Base-by-base conservation (phyloP, 2,329 filamentous ascomycete genomes). In the Alternaria hordeiaustralica region DNA sequence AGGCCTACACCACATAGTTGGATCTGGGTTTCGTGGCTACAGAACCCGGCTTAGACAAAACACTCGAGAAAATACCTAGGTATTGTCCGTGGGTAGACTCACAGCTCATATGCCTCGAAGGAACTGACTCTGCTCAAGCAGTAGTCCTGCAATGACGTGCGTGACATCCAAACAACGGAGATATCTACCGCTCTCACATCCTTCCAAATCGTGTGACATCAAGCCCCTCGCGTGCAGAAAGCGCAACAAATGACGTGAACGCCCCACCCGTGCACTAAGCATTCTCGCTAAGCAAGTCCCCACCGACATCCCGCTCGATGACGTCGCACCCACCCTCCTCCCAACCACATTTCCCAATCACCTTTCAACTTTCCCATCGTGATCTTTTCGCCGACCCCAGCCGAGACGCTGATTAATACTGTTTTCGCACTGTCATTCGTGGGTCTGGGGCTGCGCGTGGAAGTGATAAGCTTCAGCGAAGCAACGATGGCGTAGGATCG, bases 391-490 rank as follows among this genome's bases (percentile, higher is more conserved):
- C 58, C 58, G 53, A 45, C 28, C 21, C 44, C 45, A 28, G 45
- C 53, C 58, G 53, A 26, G 23, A 28, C 33, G 45, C 45, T 43
- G 33, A 49, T 43, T 26, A 33, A 58, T 58, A 15, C 49, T 41
- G 13, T 9, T 36, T 53, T 41, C 20, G 30, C 25, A 10, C 20
- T 23, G 13, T 25, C 9, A 36, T 25, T 36, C 20, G 49, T 33
- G 20, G 12, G 45, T 11, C 25, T 25, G 28, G 12, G 20, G 41
- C 60, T 61, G 26, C 50, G 60, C 44, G 30, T 25, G 60, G 60
- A 60, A 60, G 56, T 59, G 60, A 63, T 60, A 60, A 60, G 60
- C 60, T 63, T 63, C 33, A 9, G 30, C 43, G 12, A 60, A 63
- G 60, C 43, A 55, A 36, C n/a, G 18, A 60, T 56, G 57, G 61